Conservation (phyloP, 1,139 yeast species). For the Petasospora fabianii region DNA sequence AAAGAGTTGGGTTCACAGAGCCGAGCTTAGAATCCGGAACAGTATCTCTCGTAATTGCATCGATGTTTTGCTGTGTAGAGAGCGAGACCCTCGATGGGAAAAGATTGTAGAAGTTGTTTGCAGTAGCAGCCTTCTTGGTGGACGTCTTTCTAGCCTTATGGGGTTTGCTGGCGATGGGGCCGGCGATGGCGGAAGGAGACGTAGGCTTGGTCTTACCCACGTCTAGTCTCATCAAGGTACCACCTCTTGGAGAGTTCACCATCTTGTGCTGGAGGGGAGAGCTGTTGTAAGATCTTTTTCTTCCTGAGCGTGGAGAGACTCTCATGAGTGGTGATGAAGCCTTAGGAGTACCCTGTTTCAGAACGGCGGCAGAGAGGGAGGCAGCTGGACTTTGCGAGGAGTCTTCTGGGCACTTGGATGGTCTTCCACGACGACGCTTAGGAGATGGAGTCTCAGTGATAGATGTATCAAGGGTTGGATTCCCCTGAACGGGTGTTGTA, state of each 20-base stretch:
- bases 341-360: conserved; percentile 27
- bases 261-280: conserved; percentile 17
- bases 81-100: conserved; percentile 13
- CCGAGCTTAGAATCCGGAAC: conserved; percentile 1
- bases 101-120: conserved; percentile 3
- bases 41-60: conserved; percentile 13
- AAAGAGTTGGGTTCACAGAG: conserved; percentile 25
- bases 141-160: conserved; percentile 1
- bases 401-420: conserved; percentile 16
- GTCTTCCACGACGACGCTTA: conserved; percentile 29
- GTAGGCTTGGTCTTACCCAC: neutral
- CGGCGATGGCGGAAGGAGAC: too few relatives aligned
- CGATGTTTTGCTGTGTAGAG: conserved; percentile 20
- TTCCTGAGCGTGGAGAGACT: conserved; percentile 21
- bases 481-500: neutral
- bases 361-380: conserved; percentile 25
- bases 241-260: conserved; percentile 26
- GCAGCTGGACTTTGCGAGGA: conserved; percentile 21
- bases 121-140: neutral
- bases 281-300: conserved; percentile 5
- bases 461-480: too few relatives aligned
- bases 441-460: conserved; percentile 25
- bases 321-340: conserved; percentile 26
- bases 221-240: conserved; percentile 19
- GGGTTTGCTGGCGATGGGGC: too few relatives aligned